Evolutionary conservation across 1,139 yeast species (phyloP).

Genomic region (Yamadazyma sp.): DNA sequence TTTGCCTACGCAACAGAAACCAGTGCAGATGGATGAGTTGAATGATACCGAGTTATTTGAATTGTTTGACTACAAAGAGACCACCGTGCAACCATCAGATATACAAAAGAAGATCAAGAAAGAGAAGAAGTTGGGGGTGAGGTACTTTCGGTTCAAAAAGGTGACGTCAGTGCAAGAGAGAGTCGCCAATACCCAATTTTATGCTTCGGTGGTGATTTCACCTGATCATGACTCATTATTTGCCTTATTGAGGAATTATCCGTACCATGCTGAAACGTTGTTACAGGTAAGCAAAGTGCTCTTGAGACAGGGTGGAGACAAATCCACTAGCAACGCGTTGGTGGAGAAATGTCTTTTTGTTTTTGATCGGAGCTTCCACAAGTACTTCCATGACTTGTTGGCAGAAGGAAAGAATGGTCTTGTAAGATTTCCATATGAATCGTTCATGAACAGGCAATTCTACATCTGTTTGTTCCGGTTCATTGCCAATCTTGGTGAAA

Average conservation of each 20-base stretch:
- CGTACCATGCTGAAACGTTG: constrained; percentile 78
- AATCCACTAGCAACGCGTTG: constrained; percentile 66
- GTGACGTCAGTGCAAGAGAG: constrained; percentile 38
- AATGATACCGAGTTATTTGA: constrained; percentile 36
- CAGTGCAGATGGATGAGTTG: constrained; percentile 62
- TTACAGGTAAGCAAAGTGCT: constrained; percentile 76
- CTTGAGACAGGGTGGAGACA: constrained; percentile 72
- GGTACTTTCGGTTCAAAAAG: constrained; percentile 54
- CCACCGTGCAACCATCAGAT: constrained; percentile 23
- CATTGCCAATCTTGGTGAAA: constrained; percentile 67
- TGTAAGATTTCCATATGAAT: constrained; percentile 73
- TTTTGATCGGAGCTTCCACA: constrained; percentile 61
- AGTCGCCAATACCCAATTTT: constrained; percentile 59
- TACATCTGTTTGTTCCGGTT: constrained; percentile 74
- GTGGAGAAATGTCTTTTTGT: constrained; percentile 77
- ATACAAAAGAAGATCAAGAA: constrained; percentile 39
- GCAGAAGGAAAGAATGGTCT: constrained; percentile 58
- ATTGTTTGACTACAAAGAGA: constrained; percentile 43
- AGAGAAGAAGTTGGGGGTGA: constrained; percentile 50
- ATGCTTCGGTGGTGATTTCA: constrained; percentile 61
- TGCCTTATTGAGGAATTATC: constrained; percentile 53
- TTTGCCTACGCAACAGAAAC: constrained; percentile 69
- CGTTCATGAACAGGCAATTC: constrained; percentile 73
- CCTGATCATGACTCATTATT: constrained; percentile 74
- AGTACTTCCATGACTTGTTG: constrained; percentile 39